Percentiles rank a stretch among this genome's conserved stretches.
phyloP scores from a whole-genome alignment of 2,329 filamentous ascomycete genomes.

The Periconia sp. region DNA sequence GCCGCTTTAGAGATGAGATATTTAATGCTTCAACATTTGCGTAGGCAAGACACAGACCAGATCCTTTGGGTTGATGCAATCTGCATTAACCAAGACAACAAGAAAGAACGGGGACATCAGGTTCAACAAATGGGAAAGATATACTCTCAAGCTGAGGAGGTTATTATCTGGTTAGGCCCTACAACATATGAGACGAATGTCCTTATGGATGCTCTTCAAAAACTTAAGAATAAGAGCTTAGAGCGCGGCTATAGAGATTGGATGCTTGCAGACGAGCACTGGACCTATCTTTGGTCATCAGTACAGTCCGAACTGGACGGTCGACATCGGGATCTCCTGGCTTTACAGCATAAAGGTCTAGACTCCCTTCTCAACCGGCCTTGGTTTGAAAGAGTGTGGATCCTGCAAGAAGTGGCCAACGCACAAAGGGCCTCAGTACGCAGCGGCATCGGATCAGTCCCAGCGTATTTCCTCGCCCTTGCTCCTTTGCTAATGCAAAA shows the following conservation, averaged over 20 bases:
- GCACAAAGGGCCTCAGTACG: conserved; percentile 6
- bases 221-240: conserved; percentile 5
- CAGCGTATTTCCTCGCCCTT: conserved; percentile 11
- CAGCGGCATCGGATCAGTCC: conserved; percentile 7
- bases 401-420: conserved; percentile 20
- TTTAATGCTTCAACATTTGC: conserved; percentile 9
- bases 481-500: conserved; percentile 6
- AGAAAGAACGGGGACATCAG: conserved; percentile 24
- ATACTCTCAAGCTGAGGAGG: conserved; percentile 23
- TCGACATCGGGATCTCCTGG: not conserved
- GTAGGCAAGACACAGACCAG: conserved; percentile 1
- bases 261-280: not conserved
- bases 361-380: conserved; percentile 1
- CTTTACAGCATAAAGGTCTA: conserved; percentile 3
- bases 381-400: conserved; percentile 18
- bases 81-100: conserved; percentile 29
- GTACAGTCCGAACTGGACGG: too few relatives aligned
- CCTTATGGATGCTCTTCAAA: conserved; percentile 7
- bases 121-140: conserved; percentile 28
- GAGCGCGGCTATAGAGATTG: conserved; percentile 8
- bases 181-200: conserved; percentile 11
- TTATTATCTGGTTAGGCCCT: conserved; percentile 31
- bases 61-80: too few relatives aligned
- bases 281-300: not conserved
- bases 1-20: too few relatives aligned